These are phyloP conservation scores for Dovyalis caffra DNA, from an alignment of 345 rosid species.

Conservation along the genomic window DNA sequence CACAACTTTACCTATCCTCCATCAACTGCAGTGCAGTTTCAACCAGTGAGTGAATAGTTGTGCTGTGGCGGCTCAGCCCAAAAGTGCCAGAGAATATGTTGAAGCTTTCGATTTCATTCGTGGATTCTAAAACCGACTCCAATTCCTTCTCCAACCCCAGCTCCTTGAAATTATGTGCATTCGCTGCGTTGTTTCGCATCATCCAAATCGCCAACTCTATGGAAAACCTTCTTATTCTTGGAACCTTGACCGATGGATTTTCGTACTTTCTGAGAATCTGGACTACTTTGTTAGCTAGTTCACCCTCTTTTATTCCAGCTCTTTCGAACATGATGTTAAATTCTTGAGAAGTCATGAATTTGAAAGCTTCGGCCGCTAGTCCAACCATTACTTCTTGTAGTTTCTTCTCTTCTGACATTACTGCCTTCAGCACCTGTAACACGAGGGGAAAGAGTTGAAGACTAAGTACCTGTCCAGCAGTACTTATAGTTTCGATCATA, in stretches of 20 bases:
- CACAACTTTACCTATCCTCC: neutral
- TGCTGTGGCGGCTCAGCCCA: slow-evolving; percentile 65
- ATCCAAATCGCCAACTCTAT: slow-evolving; percentile 78
- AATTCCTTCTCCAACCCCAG: slow-evolving; percentile 56
- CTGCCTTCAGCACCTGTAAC: slow-evolving; percentile 66
- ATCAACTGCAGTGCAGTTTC: slow-evolving; percentile 31
- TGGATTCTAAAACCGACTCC: slow-evolving; percentile 60
- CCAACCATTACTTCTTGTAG: slow-evolving; percentile 90
- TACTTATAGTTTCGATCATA: no score
- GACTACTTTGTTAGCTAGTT: slow-evolving; percentile 48
- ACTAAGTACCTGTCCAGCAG: neutral
- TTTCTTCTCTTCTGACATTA: slow-evolving; percentile 60
- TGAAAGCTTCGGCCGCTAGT: slow-evolving; percentile 59
- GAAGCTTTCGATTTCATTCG: slow-evolving; percentile 77
- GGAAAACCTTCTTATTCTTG: slow-evolving; percentile 74
- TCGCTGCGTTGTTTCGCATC: slow-evolving; percentile 54
- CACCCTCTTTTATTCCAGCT: slow-evolving; percentile 48
- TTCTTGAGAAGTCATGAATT: slow-evolving; percentile 54
- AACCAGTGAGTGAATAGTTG: slow-evolving; percentile 57
- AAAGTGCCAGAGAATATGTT: slow-evolving; percentile 72
- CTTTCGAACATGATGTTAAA: slow-evolving; percentile 36
- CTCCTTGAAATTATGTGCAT: slow-evolving; percentile 33
- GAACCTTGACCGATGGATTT: slow-evolving; percentile 66
- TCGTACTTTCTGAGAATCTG: slow-evolving; percentile 50
- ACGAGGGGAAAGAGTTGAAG: neutral